Evolutionary conservation across 148 eudicot genomes (phyloP).

Genomic region (Rhododendron mucronatum): DNA sequence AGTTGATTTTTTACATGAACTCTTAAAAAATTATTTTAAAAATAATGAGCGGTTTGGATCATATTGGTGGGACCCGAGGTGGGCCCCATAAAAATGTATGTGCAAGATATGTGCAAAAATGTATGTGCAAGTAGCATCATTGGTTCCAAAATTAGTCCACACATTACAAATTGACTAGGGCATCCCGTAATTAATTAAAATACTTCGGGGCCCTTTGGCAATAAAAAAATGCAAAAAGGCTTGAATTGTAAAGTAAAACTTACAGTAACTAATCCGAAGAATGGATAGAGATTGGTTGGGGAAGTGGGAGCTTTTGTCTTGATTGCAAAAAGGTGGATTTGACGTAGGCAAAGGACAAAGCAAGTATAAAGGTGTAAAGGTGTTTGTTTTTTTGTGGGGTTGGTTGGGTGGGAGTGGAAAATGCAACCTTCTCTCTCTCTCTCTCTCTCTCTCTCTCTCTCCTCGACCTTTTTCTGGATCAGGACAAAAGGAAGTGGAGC

Average conservation of each 20-base stretch:
- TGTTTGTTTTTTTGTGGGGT: not conserved
- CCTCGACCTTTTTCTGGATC: not conserved
- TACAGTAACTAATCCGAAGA: too few species aligned
- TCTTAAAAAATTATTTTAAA: too few species aligned
- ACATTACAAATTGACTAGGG: too few species aligned
- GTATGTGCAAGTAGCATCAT: too few species aligned
- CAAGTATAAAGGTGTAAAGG: slow-evolving; percentile 25
- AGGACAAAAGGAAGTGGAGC: not conserved
- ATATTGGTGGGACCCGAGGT: too few species aligned
- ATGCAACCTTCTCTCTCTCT: not conserved
- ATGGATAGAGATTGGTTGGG: not conserved
- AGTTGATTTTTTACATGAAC: too few species aligned
- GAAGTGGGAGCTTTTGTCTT: slow-evolving; percentile 22
- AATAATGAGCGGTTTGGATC: too few species aligned
- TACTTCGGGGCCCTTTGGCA: not conserved
- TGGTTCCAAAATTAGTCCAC: too few species aligned
- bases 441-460: not conserved
- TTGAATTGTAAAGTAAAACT: not conserved
- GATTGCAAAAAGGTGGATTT: slow-evolving; percentile 25
- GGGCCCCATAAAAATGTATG: too few species aligned
- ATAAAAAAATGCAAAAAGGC: not conserved
- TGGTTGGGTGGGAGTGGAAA: slow-evolving; percentile 8
- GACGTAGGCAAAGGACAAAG: slow-evolving; percentile 10
- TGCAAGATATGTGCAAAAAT: too few species aligned
- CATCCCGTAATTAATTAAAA: too few species aligned